These are phyloP conservation scores for Polychaeton citri DNA, from an alignment of 2,329 filamentous ascomycete genomes.

Conservation along the genomic window DNA sequence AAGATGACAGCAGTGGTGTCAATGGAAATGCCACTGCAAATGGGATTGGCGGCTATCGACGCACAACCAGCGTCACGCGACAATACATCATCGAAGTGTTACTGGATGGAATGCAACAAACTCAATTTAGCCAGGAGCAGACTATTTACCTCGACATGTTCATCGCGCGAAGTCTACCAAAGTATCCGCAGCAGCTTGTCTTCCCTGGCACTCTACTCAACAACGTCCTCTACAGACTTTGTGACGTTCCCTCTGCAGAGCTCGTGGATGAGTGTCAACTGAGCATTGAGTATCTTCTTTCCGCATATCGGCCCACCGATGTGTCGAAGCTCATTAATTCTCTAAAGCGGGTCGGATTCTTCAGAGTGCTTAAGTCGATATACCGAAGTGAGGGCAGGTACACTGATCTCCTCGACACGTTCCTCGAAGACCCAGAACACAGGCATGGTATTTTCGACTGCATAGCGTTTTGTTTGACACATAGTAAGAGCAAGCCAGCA, in stretches of 20 bases:
- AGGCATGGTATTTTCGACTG: constrained; percentile 65
- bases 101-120: constrained; percentile 72
- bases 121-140: constrained; percentile 64
- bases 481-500: constrained; percentile 54
- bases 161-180: constrained; percentile 85
- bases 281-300: constrained; percentile 91
- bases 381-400: constrained; percentile 73
- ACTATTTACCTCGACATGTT: constrained; percentile 98
- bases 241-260: constrained; percentile 66
- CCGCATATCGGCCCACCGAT: constrained; percentile 82
- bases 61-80: constrained; percentile 48
- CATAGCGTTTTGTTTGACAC: constrained; percentile 59
- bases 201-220: constrained; percentile 77
- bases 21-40: constrained; percentile 14
- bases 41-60: constrained; percentile 6
- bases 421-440: constrained; percentile 74
- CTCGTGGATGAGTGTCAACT: constrained; percentile 88
- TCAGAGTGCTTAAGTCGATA: constrained; percentile 78
- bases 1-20: constrained; percentile 25
- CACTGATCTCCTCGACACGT: constrained; percentile 61
- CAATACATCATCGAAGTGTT: constrained; percentile 89
- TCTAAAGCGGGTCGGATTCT: constrained; percentile 71
- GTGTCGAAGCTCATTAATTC: constrained; percentile 61
- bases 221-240: constrained; percentile 67
- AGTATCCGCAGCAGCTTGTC: constrained; percentile 90